These are phyloP conservation scores for Hyphopichia fennica DNA, from an alignment of 1,139 yeast genomes.

Conservation along the genomic window DNA sequence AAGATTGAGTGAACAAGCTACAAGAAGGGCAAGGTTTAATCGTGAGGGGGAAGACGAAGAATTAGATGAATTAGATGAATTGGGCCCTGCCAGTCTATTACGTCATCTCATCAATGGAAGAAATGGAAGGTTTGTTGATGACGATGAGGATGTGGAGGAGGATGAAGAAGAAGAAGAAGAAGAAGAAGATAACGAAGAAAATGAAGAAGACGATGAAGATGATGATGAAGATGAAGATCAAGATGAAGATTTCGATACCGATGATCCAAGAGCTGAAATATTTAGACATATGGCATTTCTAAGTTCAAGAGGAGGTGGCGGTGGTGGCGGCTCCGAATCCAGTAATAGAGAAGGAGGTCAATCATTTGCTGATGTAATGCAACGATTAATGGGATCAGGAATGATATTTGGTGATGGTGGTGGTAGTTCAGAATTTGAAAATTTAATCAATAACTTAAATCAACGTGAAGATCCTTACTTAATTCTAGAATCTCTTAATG, in stretches of 20 bases:
- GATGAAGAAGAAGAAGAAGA: constrained; percentile 17
- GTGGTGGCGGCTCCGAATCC: constrained; percentile 1
- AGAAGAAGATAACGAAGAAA: constrained; percentile 12
- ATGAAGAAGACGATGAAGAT: constrained; percentile 18
- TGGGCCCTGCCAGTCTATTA: constrained; percentile 6
- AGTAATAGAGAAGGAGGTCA: constrained; percentile 6
- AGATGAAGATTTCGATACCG: constrained; percentile 18
- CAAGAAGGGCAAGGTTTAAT: constrained; percentile 4
- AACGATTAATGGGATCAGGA: constrained; percentile 38
- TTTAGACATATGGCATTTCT: constrained; percentile 28
- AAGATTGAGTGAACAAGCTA: constrained; percentile 15
- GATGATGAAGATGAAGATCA: constrained; percentile 21
- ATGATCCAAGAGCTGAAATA: constrained; percentile 27
- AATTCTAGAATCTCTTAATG: constrained; percentile 59
- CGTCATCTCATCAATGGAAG: constrained; percentile 11
- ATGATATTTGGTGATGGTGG: constrained; percentile 17
- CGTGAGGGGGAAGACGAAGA: constrained; percentile 6
- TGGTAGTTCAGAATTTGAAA: constrained; percentile 33
- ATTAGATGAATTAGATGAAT: constrained; percentile 6
- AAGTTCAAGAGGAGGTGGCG: constrained; percentile 7
- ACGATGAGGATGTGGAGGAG: constrained; percentile 18
- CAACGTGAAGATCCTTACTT: constrained; percentile 49
- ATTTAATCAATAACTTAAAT: constrained; percentile 41
- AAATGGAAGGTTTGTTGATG: constrained; percentile 18
- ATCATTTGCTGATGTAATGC: constrained; percentile 38